Base-by-base conservation (phyloP, 2,329 filamentous ascomycete genomes). In the Cladosporium sp. region DNA sequence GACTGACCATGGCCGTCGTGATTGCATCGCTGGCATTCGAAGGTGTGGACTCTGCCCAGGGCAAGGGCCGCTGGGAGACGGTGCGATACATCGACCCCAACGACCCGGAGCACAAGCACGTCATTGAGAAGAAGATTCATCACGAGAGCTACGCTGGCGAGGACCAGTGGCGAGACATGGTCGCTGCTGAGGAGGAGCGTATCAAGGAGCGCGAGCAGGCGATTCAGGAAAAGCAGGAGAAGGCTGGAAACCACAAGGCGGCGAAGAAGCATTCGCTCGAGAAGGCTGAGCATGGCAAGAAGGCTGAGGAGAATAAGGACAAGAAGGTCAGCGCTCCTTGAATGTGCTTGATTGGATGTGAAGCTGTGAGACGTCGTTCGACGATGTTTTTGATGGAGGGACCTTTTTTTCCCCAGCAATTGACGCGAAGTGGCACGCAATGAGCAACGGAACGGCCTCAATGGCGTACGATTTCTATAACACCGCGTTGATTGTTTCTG, bases 151-250 rank as follows among this genome's bases (percentile, higher is more conserved):
- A 94, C 68, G 79, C 84, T 66, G 88, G 89, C 38, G 88, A 95
- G 73, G 91, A 97, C 69, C 78, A 96, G 62, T 98, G 93, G 93
- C 93, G 82, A 76, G 85, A 92, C 62, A 92, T 92, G 86, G 85
- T 92, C 43, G 86, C 80, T 53, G 83, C 87, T 16, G 87, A 91
- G 73, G 87, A 92, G 74, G 76, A 77, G 54, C 70, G 75, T 45
- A 70, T 79, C 12, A 75, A 76, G 53, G 74, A 74, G 55, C 64
- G 85, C 39, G 68, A 74, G 52, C 61, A 62, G 43, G 65, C 64
- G n/a, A 57, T 65, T 35, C 61, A 66, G 56, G 43, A 57, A 45
- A 42, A 59, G 30, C 56, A 61, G 50, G 50, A 59, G 41, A 49
- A 56, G 49, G 55, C 60, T 20, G 29, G 50, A 25, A 61, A 63